Evolutionary conservation across 2,329 filamentous ascomycete genomes (phyloP).

Genomic region (Aspergillus novoparasiticus): DNA sequence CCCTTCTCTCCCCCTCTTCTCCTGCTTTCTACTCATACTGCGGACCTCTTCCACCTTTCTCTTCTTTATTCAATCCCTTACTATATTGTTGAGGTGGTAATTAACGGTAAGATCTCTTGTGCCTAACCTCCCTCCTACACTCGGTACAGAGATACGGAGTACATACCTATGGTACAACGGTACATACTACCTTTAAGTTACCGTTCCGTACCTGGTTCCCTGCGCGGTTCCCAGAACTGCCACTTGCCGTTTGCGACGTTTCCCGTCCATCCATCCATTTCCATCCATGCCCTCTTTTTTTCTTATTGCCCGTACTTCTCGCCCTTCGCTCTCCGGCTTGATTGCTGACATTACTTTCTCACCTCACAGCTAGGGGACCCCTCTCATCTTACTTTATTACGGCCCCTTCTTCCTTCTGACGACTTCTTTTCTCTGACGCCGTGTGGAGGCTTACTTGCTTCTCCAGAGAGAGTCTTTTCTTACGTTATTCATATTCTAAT

Average conservation of each 20-base stretch:
- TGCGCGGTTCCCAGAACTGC: background rate
- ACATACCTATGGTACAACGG: background rate
- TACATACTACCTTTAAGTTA: background rate
- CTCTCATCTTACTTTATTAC: background rate
- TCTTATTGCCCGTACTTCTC: background rate
- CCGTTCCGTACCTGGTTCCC: background rate
- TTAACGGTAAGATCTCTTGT: background rate
- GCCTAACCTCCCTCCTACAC: background rate
- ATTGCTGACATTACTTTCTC: slow-evolving; percentile 8
- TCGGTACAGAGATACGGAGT: background rate
- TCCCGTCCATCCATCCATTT: background rate
- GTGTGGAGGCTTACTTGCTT: slow-evolving; percentile 1
- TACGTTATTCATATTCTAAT: slow-evolving; percentile 8
- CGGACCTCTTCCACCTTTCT: background rate
- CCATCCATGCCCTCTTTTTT: background rate
- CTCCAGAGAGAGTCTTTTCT: background rate
- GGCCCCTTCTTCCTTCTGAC: background rate
- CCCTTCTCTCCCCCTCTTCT: background rate
- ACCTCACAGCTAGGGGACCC: background rate
- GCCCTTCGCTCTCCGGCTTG: background rate
- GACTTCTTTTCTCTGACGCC: slow-evolving; percentile 3
- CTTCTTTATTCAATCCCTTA: slow-evolving; percentile 1
- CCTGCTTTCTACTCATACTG: background rate
- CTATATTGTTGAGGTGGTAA: slow-evolving; percentile 1
- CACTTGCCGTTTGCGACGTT: slow-evolving; percentile 7